A percentile compares a stretch with the other conserved stretches of the same genome.
Evolutionary conservation across 1,284 basidiomycete genomes (phyloP).

Genomic region (Caloboletus firmus): DNA sequence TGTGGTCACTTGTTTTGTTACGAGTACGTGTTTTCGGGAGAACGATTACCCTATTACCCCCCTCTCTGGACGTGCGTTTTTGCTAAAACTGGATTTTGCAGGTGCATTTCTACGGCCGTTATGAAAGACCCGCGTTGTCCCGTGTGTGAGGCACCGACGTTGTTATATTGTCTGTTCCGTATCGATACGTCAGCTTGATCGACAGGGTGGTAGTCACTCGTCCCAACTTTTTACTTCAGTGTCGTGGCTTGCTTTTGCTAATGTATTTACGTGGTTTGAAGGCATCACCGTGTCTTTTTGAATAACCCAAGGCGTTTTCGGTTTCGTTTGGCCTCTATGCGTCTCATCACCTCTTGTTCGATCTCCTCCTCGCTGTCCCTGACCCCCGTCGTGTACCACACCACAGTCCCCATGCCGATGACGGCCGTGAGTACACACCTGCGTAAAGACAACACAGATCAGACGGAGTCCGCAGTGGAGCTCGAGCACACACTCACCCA

Average conservation of each 20-base stretch:
- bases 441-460: neutral
- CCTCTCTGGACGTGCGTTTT: too few species aligned
- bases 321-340: slow-evolving; percentile 56
- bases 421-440: slow-evolving; percentile 80
- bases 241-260: neutral
- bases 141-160: slow-evolving; percentile 33
- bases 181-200: slow-evolving; percentile 32
- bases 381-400: slow-evolving; percentile 79
- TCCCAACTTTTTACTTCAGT: neutral
- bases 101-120: slow-evolving; percentile 34
- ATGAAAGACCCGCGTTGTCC: slow-evolving; percentile 34
- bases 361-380: slow-evolving; percentile 73
- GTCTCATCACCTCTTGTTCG: slow-evolving; percentile 62
- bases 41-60: too few species aligned
- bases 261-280: slow-evolving; percentile 8
- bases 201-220: neutral
- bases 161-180: slow-evolving; percentile 36
- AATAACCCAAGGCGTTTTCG: slow-evolving; percentile 37
- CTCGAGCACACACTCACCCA: slow-evolving; percentile 44
- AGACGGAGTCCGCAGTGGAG: neutral
- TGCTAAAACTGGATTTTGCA: slow-evolving; percentile 18
- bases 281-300: slow-evolving; percentile 11
- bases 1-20: slow-evolving; percentile 37
- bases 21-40: too few species aligned
- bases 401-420: slow-evolving; percentile 76